Base-by-base conservation (phyloP, 208 protist species). In the Giardia muris region DNA sequence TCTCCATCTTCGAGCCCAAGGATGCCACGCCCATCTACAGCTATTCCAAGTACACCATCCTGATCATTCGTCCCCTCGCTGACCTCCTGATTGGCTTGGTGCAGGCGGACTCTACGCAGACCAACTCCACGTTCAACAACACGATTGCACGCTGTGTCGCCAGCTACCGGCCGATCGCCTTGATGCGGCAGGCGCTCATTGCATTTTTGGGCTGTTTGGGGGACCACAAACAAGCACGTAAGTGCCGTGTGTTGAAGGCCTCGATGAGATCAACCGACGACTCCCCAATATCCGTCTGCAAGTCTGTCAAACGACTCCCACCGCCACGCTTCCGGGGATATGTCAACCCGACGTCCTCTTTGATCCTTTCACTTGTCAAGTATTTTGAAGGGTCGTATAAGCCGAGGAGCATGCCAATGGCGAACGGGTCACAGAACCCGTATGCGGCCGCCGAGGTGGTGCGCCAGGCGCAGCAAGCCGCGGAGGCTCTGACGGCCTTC, bases 291-390 rank as follows among this genome's bases (percentile, higher is more conserved):
- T 46, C 4, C 45, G 86, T 4, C 39, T 19, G 19, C 4, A 89
- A 89, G 42, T 46, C 86, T 43, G 86, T 89, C 42, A 89, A 89
- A 43, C 4, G 86, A 43, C 86, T 89, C 45, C 86, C 86, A 43
- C 22, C 86, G 3, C 86, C 86, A 43, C 4, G 86, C 4, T 89
- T 89, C 42, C 42, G 42, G n/a, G 86, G 86, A 4, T 89, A 46
- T 43, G 86, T 44, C 42, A 89, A 89, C 42, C 86, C 86, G 3
- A 89, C 42, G 19, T 89, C 22, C 42, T 89, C 4, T 22, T 89
- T 4, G 4, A 43, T 89, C 57, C 19, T 30, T 10, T 10, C 57
- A 10, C 57, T 76, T 10, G 19, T 76, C 19, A 10, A 30, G 57
- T 76, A 39, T 30, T 76, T 76, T 30, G 57, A 76, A 30, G 57